Percentiles rank a stretch among this genome's conserved stretches.
Evolutionary conservation across 495 filamentous ascomycete species (phyloP).

Genomic region (Hypoxylon fuscum): DNA sequence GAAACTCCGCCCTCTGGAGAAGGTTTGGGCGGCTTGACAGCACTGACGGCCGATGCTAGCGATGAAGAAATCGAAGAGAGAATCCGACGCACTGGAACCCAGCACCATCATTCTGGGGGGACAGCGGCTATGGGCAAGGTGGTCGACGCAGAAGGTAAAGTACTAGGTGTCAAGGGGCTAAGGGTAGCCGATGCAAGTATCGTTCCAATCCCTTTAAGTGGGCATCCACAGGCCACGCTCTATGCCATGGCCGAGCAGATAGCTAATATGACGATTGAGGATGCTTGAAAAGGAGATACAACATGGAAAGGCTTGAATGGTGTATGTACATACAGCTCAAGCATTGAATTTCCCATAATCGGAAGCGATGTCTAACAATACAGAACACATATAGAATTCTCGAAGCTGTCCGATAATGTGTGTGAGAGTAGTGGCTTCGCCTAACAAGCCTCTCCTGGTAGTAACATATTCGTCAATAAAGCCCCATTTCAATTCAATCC

Average conservation of each 20-base stretch:
- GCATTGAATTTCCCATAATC: no score
- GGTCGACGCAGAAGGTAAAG: constrained; percentile 59
- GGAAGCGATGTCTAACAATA: no score
- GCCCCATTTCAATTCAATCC: no score
- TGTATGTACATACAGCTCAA: no score
- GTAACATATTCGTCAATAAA: no score
- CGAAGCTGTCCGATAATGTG: no score
- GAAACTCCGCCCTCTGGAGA: constrained; percentile 22
- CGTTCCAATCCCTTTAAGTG: constrained; percentile 48
- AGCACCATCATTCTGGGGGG: constrained; percentile 56
- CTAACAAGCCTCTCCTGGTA: no score
- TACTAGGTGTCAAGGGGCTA: constrained; percentile 59
- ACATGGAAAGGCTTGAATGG: no score
- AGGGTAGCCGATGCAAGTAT: constrained; percentile 68
- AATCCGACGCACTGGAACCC: constrained; percentile 23
- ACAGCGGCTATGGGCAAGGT: constrained; percentile 64
- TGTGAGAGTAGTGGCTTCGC: no score
- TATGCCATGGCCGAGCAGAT: constrained; percentile 34
- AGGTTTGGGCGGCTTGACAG: constrained; percentile 16
- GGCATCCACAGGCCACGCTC: constrained; percentile 27
- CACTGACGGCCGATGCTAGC: constrained; percentile 20
- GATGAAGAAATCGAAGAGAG: constrained; percentile 26
- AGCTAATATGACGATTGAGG: constrained; percentile 23
- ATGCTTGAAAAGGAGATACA: constrained; percentile 7
- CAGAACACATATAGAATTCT: no score